phyloP scores from a whole-genome alignment of 768 basidiomycete genomes.

The Xanthoconium purpureum region DNA sequence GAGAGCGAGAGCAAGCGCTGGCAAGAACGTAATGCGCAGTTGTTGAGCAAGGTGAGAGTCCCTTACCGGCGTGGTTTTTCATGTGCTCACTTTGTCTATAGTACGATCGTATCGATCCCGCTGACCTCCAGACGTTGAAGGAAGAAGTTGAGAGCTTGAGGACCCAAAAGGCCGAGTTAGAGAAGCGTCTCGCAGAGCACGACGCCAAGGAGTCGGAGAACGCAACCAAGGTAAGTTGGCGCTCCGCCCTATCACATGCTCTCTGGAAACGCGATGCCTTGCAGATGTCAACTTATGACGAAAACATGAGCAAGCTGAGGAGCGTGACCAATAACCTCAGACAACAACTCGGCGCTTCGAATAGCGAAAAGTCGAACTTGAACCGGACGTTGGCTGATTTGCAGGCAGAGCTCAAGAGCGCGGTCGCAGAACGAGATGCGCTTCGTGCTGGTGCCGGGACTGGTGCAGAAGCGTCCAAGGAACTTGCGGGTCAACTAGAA shows the following conservation, averaged over 20 bases:
- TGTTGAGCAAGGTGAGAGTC: constrained; percentile 67
- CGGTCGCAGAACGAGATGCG: constrained; percentile 29
- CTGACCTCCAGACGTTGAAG: constrained; percentile 75
- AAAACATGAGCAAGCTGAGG: constrained; percentile 38
- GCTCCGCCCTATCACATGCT: neutral
- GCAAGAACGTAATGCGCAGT: constrained; percentile 80
- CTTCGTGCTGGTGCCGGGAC: constrained; percentile 17
- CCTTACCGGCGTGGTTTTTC: neutral
- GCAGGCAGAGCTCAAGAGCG: constrained; percentile 28
- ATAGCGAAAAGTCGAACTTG: constrained; percentile 29
- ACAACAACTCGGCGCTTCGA: constrained; percentile 23
- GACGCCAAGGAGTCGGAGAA: constrained; percentile 30
- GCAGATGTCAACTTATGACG: constrained; percentile 45
- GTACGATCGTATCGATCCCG: constrained; percentile 89
- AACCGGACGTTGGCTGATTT: constrained; percentile 26
- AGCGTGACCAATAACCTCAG: constrained; percentile 25
- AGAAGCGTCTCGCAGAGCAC: constrained; percentile 29
- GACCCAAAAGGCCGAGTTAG: constrained; percentile 36
- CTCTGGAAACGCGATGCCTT: neutral
- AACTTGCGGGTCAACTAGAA: constrained; percentile 35
- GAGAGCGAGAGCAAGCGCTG: constrained; percentile 77
- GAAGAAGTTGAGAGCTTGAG: constrained; percentile 63
- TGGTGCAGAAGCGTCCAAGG: constrained; percentile 24
- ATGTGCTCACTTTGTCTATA: constrained; percentile 25
- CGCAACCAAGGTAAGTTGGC: constrained; percentile 30